phyloP scores from a whole-genome alignment of 495 filamentous ascomycete genomes.

The Xylaria bambusicola region DNA sequence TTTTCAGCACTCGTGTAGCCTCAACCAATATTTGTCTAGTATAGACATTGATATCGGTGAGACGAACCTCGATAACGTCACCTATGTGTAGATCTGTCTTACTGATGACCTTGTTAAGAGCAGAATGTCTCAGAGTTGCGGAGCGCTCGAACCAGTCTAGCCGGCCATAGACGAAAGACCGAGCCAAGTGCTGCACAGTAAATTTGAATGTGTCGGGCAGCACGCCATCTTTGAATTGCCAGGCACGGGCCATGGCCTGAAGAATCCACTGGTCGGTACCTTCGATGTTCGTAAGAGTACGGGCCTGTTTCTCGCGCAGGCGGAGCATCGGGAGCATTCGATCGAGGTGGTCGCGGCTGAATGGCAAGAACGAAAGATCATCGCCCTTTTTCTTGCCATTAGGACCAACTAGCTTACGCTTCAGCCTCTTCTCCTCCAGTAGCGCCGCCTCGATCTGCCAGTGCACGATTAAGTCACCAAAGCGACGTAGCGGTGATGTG shows the following conservation, averaged over 20 bases:
- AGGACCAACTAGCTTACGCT: constrained; percentile 50
- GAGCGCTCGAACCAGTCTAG: constrained; percentile 44
- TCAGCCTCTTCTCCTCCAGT: constrained; percentile 63
- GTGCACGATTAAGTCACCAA: constrained; percentile 78
- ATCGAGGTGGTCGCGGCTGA: constrained; percentile 59
- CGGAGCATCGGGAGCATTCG: constrained; percentile 52
- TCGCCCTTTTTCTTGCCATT: constrained; percentile 22
- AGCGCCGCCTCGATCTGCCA: constrained; percentile 90
- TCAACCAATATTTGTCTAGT: constrained; percentile 52
- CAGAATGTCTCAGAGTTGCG: constrained; percentile 34
- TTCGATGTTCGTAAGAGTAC: constrained; percentile 29
- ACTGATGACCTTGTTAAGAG: constrained; percentile 33
- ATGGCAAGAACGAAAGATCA: constrained; percentile 57
- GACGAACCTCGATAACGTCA: constrained; percentile 61
- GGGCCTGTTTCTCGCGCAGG: constrained; percentile 48
- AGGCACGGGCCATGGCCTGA: constrained; percentile 73
- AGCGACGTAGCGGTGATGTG: constrained; percentile 86
- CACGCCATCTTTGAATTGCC: constrained; percentile 63
- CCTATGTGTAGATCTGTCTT: constrained; percentile 43
- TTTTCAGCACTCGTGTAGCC: constrained; percentile 47
- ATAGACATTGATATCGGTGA: constrained; percentile 59
- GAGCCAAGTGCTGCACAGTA: constrained; percentile 37
- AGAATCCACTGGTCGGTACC: constrained; percentile 58
- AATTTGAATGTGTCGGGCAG: constrained; percentile 67
- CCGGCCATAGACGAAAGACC: constrained; percentile 26